These are phyloP conservation scores for Acacia crassicarpa DNA, from an alignment of 306 rosid genomes.

Conservation along the genomic window DNA sequence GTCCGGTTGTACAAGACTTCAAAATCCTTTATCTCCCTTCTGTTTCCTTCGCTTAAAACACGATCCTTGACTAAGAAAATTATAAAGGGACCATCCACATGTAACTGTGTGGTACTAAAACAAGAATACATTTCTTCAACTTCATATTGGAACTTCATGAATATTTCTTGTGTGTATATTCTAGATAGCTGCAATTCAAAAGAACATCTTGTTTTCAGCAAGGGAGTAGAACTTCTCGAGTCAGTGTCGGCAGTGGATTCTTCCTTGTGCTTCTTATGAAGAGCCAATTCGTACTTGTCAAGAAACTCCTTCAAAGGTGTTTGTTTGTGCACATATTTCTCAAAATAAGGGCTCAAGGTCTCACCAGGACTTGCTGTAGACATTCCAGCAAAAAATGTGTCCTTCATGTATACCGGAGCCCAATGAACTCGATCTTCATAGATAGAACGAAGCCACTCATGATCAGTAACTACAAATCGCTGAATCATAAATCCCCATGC, in stretches of 20 bases:
- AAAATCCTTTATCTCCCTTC: conserved; percentile 74
- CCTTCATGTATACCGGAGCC: conserved; percentile 88
- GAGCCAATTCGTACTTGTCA: conserved; percentile 89
- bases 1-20: conserved; percentile 89
- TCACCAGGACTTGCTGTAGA: conserved; percentile 66
- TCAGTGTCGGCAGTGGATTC: conserved; percentile 76
- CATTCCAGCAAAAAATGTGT: conserved; percentile 74
- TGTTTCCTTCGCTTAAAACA: conserved; percentile 66
- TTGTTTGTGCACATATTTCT: conserved; percentile 84
- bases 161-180: conserved; percentile 71
- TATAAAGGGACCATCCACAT: conserved; percentile 69
- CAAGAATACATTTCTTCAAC: conserved; percentile 95
- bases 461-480: conserved; percentile 69
- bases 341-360: conserved; percentile 67
- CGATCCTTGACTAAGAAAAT: conserved; percentile 95
- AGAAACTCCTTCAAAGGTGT: conserved; percentile 95
- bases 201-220: conserved; percentile 80
- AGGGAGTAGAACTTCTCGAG: conserved; percentile 80
- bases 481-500: conserved; percentile 89
- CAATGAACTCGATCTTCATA: conserved; percentile 81
- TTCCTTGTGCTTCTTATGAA: conserved; percentile 83
- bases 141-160: conserved; percentile 79
- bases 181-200: conserved; percentile 87
- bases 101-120: conserved; percentile 83
- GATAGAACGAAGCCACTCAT: conserved; percentile 85